phyloP scores from a whole-genome alignment of 805 yeast species.

The Clavispora fructus region DNA sequence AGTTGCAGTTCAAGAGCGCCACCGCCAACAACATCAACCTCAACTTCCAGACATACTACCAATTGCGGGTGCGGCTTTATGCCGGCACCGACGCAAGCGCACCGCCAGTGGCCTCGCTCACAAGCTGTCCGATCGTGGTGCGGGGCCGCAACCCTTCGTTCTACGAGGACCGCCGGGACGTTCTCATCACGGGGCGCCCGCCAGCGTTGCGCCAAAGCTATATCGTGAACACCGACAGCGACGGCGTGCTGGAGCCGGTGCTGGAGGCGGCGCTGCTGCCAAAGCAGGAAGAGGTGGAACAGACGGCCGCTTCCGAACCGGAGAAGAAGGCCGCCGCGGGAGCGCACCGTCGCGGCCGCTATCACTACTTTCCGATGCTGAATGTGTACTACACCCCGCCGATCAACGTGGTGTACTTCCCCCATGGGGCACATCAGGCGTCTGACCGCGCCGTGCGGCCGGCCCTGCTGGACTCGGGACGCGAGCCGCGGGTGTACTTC shows the following conservation, averaged over 20 bases:
- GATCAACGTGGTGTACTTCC: slow-evolving; percentile 50
- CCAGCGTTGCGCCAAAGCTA: not conserved
- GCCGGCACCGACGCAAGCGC: slow-evolving; percentile 9
- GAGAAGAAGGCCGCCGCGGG: not conserved
- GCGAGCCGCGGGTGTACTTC: slow-evolving; percentile 8
- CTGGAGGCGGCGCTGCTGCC: not conserved
- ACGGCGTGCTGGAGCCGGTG: not conserved
- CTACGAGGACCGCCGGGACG: slow-evolving; percentile 48
- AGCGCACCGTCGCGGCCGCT: slow-evolving; percentile 12
- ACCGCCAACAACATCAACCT: slow-evolving; percentile 49
- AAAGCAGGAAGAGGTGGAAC: not conserved
- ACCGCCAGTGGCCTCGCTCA: slow-evolving; percentile 3
- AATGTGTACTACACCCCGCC: slow-evolving; percentile 50
- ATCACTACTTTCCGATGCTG: slow-evolving; percentile 48
- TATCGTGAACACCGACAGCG: not conserved
- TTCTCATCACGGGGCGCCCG: slow-evolving; percentile 9
- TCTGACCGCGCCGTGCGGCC: not conserved
- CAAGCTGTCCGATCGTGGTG: slow-evolving; percentile 44
- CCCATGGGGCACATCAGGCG: slow-evolving; percentile 46
- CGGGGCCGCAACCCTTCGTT: slow-evolving; percentile 62
- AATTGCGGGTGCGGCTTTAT: slow-evolving; percentile 6
- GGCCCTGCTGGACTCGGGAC: not conserved
- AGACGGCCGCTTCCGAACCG: not conserved
- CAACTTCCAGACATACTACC: slow-evolving; percentile 42
- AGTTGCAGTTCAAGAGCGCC: slow-evolving; percentile 45